Percentiles rank a stretch among this genome's conserved stretches.
These are phyloP conservation scores for Alternaria sp. DNA, from an alignment of 2,329 filamentous ascomycete genomes.

Conservation along the genomic window DNA sequence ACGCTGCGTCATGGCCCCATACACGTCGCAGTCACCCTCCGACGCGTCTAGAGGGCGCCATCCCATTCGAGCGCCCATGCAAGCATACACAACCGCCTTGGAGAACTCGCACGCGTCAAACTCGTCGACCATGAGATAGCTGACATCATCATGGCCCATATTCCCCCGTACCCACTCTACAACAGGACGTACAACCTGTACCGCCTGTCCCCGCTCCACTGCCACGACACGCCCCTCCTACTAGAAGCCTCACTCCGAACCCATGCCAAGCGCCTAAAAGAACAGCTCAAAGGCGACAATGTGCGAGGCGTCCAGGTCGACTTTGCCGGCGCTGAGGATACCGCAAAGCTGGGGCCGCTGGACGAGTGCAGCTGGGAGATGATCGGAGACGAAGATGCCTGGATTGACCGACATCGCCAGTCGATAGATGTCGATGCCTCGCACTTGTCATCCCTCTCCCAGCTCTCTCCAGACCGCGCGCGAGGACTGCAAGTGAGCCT, in stretches of 20 bases:
- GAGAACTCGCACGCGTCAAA: neutral
- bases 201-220: constrained; percentile 64
- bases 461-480: constrained; percentile 31
- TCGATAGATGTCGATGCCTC: constrained; percentile 46
- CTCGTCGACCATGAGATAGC: neutral
- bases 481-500: constrained; percentile 60
- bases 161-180: constrained; percentile 57
- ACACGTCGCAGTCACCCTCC: constrained; percentile 2
- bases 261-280: constrained; percentile 59
- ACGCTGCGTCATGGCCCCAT: constrained; percentile 23
- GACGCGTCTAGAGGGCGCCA: constrained; percentile 10
- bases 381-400: constrained; percentile 53
- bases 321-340: constrained; percentile 48
- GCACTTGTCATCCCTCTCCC: constrained; percentile 24
- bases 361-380: constrained; percentile 58
- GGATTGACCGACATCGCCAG: constrained; percentile 50
- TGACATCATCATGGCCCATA: constrained; percentile 42
- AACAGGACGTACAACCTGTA: constrained; percentile 64
- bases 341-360: constrained; percentile 58
- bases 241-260: constrained; percentile 51
- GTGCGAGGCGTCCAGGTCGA: constrained; percentile 58
- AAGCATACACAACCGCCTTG: neutral
- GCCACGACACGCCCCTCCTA: constrained; percentile 52
- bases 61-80: neutral
- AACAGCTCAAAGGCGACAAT: constrained; percentile 60